Evolutionary conservation across 225 moss, liverwort and hornwort genomes (phyloP), one percentile per base, ranked within the genome.

Genomic region (Climacium dendroides): DNA sequence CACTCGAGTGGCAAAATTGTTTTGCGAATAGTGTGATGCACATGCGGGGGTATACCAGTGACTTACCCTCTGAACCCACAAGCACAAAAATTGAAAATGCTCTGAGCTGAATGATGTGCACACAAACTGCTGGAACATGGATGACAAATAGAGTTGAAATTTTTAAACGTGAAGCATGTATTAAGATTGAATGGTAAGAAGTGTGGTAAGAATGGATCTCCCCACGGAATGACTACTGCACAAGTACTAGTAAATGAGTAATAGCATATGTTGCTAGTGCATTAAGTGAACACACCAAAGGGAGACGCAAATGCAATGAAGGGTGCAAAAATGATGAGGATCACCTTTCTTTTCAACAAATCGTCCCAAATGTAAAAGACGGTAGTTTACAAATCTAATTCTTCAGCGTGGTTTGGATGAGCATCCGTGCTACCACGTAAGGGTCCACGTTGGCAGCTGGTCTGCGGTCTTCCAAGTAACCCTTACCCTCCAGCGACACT

Each of bases 381-480:
- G 53, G 77, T 54, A 41, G 77, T 64, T 61, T 85, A 83, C 89
- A 59, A 74, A 61, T 80, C 88, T 94, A 94, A 7, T 43, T 84
- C 90, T 94, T 96, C 86, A 96, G 77, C 57, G 98, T 98, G 72
- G 98, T 97, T 71, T 95, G 87, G 71, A 98, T 91, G 79, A 98
- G 96, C 96, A 98, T 96, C 54, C 92, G 93, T 13, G 94, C 72
- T 23, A 98, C 98, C 17, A 96, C 90, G 62, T 98, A 98, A 4
- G 98, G 98, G 88, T 98, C 98, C 8, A 98, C 96, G 77, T 98
- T 98, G 47, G 98, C 98, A 41, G 98, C 96, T 52, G 98, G 98
- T 92, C 98, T 93, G 75, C 98, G 93, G 79, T 98, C 98, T 90
- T 98, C 98, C 95, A 98, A 91, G 92, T 98, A 98, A 8, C 98